These are phyloP conservation scores for Hypoxylon sp. DNA, from an alignment of 2,329 filamentous ascomycete genomes.

Conservation along the genomic window DNA sequence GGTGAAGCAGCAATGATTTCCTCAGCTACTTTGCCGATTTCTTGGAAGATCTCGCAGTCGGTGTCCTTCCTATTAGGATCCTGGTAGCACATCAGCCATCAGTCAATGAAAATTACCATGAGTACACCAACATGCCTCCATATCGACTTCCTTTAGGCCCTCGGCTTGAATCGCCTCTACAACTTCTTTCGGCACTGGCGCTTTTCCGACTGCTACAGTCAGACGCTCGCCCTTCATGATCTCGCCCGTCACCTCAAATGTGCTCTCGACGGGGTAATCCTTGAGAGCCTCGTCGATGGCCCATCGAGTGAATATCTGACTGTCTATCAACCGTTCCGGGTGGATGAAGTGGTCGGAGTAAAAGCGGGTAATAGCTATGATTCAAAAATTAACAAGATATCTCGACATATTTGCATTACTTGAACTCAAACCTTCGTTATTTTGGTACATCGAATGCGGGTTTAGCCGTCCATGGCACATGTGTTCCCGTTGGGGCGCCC, in stretches of 20 bases:
- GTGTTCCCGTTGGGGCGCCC: not conserved
- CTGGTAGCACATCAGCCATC: constrained; percentile 3
- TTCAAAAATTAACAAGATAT: constrained; percentile 14
- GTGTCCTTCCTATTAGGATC: constrained; percentile 22
- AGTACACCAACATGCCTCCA: constrained; percentile 33
- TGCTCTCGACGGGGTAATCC: constrained; percentile 24
- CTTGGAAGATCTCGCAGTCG: constrained; percentile 33
- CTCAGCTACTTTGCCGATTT: constrained; percentile 39
- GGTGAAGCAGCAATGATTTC: constrained; percentile 44
- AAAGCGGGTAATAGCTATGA: constrained; percentile 17
- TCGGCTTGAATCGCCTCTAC: constrained; percentile 36
- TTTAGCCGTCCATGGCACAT: constrained; percentile 17
- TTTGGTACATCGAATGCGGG: not conserved
- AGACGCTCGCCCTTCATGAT: constrained; percentile 37
- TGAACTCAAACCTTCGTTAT: constrained; percentile 5
- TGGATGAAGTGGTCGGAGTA: constrained; percentile 22
- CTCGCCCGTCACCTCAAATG: constrained; percentile 35
- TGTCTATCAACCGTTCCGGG: constrained; percentile 21
- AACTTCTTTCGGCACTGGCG: constrained; percentile 23
- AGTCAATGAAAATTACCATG: not conserved
- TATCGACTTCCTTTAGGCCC: constrained; percentile 44
- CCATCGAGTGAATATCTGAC: constrained; percentile 40
- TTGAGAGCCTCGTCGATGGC: constrained; percentile 37
- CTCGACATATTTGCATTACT: not conserved
- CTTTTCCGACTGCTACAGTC: constrained; percentile 1